phyloP scores from a whole-genome alignment of 129 eudicot genomes.

The Flaveria linearis region DNA sequence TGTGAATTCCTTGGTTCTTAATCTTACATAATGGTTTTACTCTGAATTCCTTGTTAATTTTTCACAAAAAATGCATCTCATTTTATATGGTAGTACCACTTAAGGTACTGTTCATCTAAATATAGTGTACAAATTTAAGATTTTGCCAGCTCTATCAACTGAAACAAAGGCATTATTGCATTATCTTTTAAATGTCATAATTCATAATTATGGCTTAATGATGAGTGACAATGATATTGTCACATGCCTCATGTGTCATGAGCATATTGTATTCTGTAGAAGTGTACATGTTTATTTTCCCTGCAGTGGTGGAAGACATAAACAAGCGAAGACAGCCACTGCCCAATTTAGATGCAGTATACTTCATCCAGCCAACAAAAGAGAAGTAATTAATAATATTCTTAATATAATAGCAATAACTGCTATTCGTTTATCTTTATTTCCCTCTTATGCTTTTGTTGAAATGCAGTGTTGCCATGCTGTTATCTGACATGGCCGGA shows the following conservation, averaged over 20 bases:
- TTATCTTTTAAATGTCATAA: slow-evolving; percentile 17
- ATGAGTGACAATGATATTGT: slow-evolving; percentile 14
- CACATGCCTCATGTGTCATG: slow-evolving; percentile 14
- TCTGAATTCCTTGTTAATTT: background rate
- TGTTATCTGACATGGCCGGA: slow-evolving; percentile 88
- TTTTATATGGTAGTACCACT: background rate
- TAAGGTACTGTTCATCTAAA: background rate
- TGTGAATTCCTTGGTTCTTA: slow-evolving; percentile 20
- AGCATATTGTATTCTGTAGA: slow-evolving; percentile 1
- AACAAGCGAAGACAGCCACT: slow-evolving; percentile 85
- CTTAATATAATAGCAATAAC: slow-evolving; percentile 2
- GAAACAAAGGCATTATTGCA: background rate
- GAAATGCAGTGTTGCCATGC: slow-evolving; percentile 63
- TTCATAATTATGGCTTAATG: slow-evolving; percentile 7
- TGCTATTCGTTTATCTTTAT: background rate
- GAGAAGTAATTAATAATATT: slow-evolving; percentile 56
- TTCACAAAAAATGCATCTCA: slow-evolving; percentile 4
- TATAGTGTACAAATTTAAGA: background rate
- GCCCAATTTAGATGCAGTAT: slow-evolving; percentile 92
- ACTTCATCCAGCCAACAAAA: slow-evolving; percentile 89
- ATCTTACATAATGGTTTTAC: slow-evolving; percentile 3
- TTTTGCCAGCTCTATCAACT: background rate
- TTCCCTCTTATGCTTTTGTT: slow-evolving; percentile 22
- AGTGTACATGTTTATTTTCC: slow-evolving; percentile 18
- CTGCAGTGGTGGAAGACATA: slow-evolving; percentile 95